Conservation (phyloP, 2,329 filamentous ascomycete species). For the Paramyrothecium sp. region DNA sequence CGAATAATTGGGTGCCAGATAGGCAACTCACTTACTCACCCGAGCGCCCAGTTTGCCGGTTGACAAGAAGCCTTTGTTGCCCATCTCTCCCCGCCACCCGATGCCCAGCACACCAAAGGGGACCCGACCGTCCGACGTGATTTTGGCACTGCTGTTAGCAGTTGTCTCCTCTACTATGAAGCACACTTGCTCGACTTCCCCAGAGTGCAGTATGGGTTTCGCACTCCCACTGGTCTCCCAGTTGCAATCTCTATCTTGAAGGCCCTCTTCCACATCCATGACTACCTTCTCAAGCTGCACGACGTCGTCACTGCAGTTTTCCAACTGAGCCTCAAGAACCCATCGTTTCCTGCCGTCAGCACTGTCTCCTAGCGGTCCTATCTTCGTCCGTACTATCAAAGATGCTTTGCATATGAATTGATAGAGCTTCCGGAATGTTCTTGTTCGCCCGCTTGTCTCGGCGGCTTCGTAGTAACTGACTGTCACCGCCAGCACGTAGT, state of each 20-base stretch:
- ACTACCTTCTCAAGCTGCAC: slow-evolving; percentile 72
- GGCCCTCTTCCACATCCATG: slow-evolving; percentile 51
- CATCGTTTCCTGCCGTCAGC: slow-evolving; percentile 46
- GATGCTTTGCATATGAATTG: slow-evolving; percentile 93
- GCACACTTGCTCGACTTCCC: slow-evolving; percentile 65
- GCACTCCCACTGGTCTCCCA: slow-evolving; percentile 45
- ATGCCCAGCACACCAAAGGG: slow-evolving; percentile 80
- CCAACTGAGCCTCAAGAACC: slow-evolving; percentile 89
- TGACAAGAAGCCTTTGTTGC: slow-evolving; percentile 80
- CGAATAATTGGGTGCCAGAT: not conserved
- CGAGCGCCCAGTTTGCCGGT: slow-evolving; percentile 76
- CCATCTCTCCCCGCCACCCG: slow-evolving; percentile 87
- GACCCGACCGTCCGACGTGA: slow-evolving; percentile 55
- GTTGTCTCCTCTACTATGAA: slow-evolving; percentile 52
- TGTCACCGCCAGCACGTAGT: slow-evolving; percentile 89
- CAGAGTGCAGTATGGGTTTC: slow-evolving; percentile 58
- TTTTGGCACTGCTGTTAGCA: slow-evolving; percentile 34
- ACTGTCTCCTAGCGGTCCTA: slow-evolving; percentile 54
- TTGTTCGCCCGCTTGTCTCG: slow-evolving; percentile 66
- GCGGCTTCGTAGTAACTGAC: slow-evolving; percentile 90
- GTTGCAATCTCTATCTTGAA: slow-evolving; percentile 55
- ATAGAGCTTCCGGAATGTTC: slow-evolving; percentile 93
- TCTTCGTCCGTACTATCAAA: slow-evolving; percentile 87
- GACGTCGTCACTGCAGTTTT: slow-evolving; percentile 85
- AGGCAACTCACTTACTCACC: slow-evolving; percentile 23